A percentile compares a stretch with the other conserved stretches of the same genome.
Conservation (phyloP, 2,329 filamentous ascomycete species). For the Chaetomium strumarium region DNA sequence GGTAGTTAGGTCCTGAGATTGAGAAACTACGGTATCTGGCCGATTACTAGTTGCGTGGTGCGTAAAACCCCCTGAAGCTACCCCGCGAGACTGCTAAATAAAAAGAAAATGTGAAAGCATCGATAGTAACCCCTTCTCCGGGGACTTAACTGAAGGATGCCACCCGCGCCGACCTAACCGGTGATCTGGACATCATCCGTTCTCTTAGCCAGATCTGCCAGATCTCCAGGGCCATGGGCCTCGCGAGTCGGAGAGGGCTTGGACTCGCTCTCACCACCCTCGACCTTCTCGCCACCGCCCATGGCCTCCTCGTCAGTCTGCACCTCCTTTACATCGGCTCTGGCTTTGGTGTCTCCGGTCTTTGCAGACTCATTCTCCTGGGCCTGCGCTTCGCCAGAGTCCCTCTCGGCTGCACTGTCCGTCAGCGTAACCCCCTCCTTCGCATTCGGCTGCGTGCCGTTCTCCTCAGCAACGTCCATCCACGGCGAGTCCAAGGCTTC, state of each 20-base stretch:
- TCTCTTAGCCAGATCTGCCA: background rate
- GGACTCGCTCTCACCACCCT: background rate
- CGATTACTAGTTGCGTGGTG: too few relatives aligned
- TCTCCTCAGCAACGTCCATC: background rate
- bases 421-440: background rate
- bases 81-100: too few relatives aligned
- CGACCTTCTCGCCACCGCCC: background rate
- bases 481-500: slow-evolving; percentile 2
- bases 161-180: background rate
- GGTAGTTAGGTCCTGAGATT: too few relatives aligned
- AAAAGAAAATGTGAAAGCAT: too few relatives aligned
- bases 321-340: background rate
- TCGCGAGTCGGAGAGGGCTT: too few relatives aligned
- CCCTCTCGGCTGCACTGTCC: background rate
- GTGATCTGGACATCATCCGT: background rate
- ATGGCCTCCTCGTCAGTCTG: background rate
- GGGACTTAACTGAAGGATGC: background rate
- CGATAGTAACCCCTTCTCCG: too few relatives aligned
- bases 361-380: background rate
- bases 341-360: background rate
- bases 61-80: too few relatives aligned
- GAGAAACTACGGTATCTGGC: too few relatives aligned
- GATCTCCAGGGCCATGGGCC: background rate
- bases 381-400: background rate
- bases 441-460: background rate